Evolutionary conservation across 192 early-diverging fungal species (phyloP).

Genomic region (Coemansia sp.): DNA sequence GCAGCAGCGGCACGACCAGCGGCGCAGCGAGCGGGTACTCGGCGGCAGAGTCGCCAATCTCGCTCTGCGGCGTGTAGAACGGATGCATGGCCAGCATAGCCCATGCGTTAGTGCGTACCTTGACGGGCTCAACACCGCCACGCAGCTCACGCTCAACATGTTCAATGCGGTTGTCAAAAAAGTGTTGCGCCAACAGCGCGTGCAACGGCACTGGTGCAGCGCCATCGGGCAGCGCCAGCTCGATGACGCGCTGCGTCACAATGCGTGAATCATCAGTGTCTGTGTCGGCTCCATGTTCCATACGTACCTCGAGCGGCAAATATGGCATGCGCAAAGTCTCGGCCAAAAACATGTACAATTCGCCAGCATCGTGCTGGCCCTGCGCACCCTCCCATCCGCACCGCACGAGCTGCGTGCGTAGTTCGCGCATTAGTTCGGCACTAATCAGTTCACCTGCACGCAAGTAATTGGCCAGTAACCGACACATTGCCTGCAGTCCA

Average conservation of each 20-base stretch:
- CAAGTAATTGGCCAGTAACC: constrained; percentile 61
- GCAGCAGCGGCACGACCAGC: constrained; percentile 65
- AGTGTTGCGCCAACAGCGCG: constrained; percentile 57
- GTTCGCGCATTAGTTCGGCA: constrained; percentile 53
- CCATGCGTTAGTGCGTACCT: constrained; percentile 67
- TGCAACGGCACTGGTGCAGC: constrained; percentile 53
- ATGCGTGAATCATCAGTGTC: constrained; percentile 66
- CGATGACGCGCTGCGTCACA: constrained; percentile 64
- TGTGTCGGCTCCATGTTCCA: constrained; percentile 67
- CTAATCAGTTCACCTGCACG: constrained; percentile 61
- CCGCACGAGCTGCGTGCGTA: constrained; percentile 53
- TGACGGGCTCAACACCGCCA: constrained; percentile 13
- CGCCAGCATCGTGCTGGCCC: constrained; percentile 67
- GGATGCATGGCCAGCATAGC: constrained; percentile 67
- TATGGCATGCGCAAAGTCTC: constrained; percentile 66
- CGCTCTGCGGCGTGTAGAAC: constrained; percentile 69
- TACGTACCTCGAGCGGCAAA: constrained; percentile 62
- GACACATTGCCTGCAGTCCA: constrained; percentile 55
- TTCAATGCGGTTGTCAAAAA: constrained; percentile 62
- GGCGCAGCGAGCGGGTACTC: constrained; percentile 59
- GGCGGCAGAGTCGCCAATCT: constrained; percentile 57
- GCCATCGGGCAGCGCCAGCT: constrained; percentile 49
- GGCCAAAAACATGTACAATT: constrained; percentile 69
- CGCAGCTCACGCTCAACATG: constrained; percentile 39
- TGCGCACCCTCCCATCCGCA: constrained; percentile 54